Base-by-base conservation (phyloP, 805 yeast genomes). In the Metschnikowia hibisci region DNA sequence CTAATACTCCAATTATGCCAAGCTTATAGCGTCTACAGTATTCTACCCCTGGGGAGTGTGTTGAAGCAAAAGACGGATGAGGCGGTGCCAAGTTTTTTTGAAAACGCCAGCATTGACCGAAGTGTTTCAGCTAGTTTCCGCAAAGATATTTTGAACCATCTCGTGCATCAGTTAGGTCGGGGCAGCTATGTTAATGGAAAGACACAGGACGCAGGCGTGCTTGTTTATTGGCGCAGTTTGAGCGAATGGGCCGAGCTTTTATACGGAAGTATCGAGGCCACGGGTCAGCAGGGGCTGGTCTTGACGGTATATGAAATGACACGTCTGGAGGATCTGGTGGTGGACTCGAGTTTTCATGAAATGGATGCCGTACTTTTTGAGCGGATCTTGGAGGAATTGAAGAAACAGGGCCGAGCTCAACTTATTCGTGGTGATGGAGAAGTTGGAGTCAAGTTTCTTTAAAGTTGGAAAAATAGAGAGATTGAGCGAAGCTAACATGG, bases 301-400 rank as follows among this genome's bases (percentile, higher is more conserved):
- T 64, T 91, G 40, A 91, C 98, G 0, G 62, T 89, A 12, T 89
- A 86, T 61, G 98, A 91, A 62, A 60, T 91, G 29, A 69, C 82
- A 0, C 76, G 78, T 44, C 54, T 48, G 47, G 72, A 67, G 33
- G 91, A 84, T 34, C 62, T 76, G 41, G 76, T 78, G 1, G 45
- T 60, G 1, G 69, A 73, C 4, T 79, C 81, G 54, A 83, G 77
- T 34, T 81, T 90, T 52, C 72, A 73, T 42, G 79, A 79, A 11
- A 73, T 89, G 51, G 88, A 86, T 51, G 67, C 75, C 29, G 56
- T 59, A 11, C 56, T 87, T 11, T 61, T 90, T 44, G 66, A 72
- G 9, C 65, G 67, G 47, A 79, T 83, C 2, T 57, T 88, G 13
- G 77, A 76, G 22, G 69, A 74, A 0, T 62, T 91, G 50, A 81